phyloP scores from a whole-genome alignment of 176 grass and related monocot genomes.

The Phoenix dactylifera region DNA sequence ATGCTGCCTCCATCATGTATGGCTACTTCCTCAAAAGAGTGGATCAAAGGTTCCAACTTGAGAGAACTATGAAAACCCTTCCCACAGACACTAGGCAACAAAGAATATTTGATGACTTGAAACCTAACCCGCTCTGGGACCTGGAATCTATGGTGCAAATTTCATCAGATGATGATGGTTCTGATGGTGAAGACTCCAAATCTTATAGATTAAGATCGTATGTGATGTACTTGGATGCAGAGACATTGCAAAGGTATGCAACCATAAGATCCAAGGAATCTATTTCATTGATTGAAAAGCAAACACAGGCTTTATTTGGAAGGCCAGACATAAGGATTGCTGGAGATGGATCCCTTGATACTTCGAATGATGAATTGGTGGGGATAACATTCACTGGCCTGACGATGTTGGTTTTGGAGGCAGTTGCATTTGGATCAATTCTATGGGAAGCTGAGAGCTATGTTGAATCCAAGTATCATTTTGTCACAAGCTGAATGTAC shows the following conservation, averaged over 20 bases:
- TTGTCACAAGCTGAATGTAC: slow-evolving; percentile 17
- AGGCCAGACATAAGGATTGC: slow-evolving; percentile 71
- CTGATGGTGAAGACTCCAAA: slow-evolving; percentile 47
- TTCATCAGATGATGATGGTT: slow-evolving; percentile 30
- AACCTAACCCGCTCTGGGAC: slow-evolving; percentile 90
- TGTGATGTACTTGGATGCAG: slow-evolving; percentile 61
- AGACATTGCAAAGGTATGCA: slow-evolving; percentile 72
- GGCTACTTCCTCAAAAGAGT: no score
- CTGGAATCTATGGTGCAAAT: slow-evolving; percentile 81
- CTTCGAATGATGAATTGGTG: slow-evolving; percentile 62
- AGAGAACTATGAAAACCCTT: slow-evolving; percentile 81
- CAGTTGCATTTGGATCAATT: slow-evolving; percentile 79
- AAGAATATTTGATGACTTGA: slow-evolving; percentile 49
- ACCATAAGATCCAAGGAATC: slow-evolving; percentile 89
- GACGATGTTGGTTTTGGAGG: slow-evolving; percentile 71
- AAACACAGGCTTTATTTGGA: slow-evolving; percentile 91
- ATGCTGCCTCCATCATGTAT: slow-evolving; percentile 82
- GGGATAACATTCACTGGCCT: slow-evolving; percentile 68
- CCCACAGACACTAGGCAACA: slow-evolving; percentile 46
- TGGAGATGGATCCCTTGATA: slow-evolving; percentile 63
- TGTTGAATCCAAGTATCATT: slow-evolving; percentile 90
- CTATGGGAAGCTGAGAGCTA: slow-evolving; percentile 89
- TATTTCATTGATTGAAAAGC: slow-evolving; percentile 83
- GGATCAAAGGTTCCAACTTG: slow-evolving; percentile 81
- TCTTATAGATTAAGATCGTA: slow-evolving; percentile 67